A percentile compares a stretch with the other conserved stretches of the same genome.
Conservation (phyloP, 768 basidiomycete species). For the Suillus tomentosus region DNA sequence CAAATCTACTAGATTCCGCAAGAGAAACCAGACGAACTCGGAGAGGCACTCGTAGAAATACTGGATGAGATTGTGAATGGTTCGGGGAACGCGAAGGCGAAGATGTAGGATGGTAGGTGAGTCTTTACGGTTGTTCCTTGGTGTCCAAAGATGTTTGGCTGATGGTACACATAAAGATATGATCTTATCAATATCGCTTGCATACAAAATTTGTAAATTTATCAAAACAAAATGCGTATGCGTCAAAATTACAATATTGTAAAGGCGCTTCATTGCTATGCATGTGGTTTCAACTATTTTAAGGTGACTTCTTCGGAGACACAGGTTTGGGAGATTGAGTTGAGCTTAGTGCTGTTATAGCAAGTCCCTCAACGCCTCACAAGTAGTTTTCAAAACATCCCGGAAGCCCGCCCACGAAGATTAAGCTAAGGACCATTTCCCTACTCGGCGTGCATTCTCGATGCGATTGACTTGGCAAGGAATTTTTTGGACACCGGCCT, state of each 20-base stretch:
- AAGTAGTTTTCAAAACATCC: not conserved
- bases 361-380: not conserved
- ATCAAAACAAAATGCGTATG: not conserved
- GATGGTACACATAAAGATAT: not conserved
- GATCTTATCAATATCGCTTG: not conserved
- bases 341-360: too few relatives aligned
- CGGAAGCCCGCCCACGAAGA: not conserved
- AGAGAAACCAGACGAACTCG: constrained; percentile 31
- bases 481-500: not conserved
- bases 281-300: not conserved
- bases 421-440: not conserved
- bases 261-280: not conserved
- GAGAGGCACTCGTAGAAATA: constrained; percentile 28
- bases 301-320: not conserved
- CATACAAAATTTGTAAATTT: not conserved
- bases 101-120: not conserved
- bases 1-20: constrained; percentile 25
- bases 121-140: not conserved
- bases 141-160: not conserved
- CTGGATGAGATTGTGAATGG: constrained; percentile 10
- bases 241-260: not conserved
- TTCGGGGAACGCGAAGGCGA: not conserved
- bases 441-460: not conserved
- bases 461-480: not conserved
- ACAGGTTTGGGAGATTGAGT: not conserved